Evolutionary conservation across 2,329 filamentous ascomycete species (phyloP).

Genomic region (Calonectria crousiana): DNA sequence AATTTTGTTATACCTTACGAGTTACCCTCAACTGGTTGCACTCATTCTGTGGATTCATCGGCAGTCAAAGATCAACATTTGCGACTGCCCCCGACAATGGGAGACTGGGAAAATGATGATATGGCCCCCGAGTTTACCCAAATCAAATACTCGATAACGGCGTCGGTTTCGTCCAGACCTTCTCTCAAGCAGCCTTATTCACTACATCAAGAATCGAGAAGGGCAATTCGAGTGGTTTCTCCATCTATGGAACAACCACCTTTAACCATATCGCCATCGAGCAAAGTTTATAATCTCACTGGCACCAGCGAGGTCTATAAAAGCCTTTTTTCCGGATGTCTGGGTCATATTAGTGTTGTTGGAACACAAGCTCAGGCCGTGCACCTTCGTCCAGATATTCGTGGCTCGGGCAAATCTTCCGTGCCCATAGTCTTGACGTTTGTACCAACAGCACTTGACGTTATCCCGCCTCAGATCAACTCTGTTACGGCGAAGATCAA

Average conservation of each 20-base stretch:
- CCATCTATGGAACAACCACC: not conserved
- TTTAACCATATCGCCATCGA: not conserved
- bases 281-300: not conserved
- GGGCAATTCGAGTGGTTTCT: not conserved
- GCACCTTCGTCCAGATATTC: not conserved
- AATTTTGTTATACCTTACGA: not conserved
- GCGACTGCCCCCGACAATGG: not conserved
- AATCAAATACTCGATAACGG: not conserved
- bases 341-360: not conserved
- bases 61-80: not conserved
- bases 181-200: not conserved
- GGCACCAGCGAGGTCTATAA: not conserved
- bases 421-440: not conserved
- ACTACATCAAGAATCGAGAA: not conserved
- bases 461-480: constrained; percentile 1
- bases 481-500: not conserved
- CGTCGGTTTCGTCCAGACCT: not conserved
- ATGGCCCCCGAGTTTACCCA: not conserved
- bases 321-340: not conserved
- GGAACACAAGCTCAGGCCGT: not conserved
- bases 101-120: not conserved
- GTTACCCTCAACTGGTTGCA: not conserved
- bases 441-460: not conserved
- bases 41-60: not conserved
- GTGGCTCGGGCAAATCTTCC: not conserved